These are phyloP conservation scores for Aspergillus pseudonomiae DNA, from an alignment of 2,329 filamentous ascomycete genomes.

Conservation along the genomic window DNA sequence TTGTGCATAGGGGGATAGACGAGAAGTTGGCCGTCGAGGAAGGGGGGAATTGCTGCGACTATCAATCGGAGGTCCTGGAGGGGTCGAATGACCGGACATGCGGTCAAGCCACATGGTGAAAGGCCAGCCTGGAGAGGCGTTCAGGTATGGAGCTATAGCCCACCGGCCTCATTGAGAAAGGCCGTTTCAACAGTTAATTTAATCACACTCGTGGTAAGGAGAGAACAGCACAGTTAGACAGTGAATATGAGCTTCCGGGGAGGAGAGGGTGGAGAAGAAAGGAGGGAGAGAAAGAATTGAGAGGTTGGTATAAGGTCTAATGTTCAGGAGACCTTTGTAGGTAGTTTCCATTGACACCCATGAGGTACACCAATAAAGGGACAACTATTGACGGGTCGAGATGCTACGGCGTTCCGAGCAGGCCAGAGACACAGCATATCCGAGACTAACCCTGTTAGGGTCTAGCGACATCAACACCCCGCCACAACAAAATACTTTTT, in stretches of 20 bases:
- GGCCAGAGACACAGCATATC: constrained; percentile 9
- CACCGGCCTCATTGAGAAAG: constrained; percentile 13
- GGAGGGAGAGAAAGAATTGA: neutral
- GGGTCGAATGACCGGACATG: constrained; percentile 71
- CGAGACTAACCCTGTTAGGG: constrained; percentile 29
- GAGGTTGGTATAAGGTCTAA: neutral
- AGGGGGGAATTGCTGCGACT: constrained; percentile 72
- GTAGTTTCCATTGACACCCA: neutral
- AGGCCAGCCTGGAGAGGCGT: constrained; percentile 17
- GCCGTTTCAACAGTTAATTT: neutral
- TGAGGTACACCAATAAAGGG: neutral
- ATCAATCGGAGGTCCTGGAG: constrained; percentile 63
- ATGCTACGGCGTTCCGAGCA: constrained; percentile 10
- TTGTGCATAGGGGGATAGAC: constrained; percentile 69
- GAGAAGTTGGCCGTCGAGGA: constrained; percentile 67
- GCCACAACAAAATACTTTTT: constrained; percentile 40
- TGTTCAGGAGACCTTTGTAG: neutral
- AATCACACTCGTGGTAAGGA: neutral
- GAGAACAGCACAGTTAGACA: neutral
- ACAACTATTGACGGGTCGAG: constrained; percentile 3
- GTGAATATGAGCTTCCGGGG: neutral
- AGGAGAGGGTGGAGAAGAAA: neutral
- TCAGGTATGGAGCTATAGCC: constrained; percentile 10
- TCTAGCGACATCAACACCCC: constrained; percentile 32
- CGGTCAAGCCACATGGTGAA: constrained; percentile 84